These are phyloP conservation scores for Leucaena leucocephala DNA, from an alignment of 306 rosid species.

Conservation along the genomic window DNA sequence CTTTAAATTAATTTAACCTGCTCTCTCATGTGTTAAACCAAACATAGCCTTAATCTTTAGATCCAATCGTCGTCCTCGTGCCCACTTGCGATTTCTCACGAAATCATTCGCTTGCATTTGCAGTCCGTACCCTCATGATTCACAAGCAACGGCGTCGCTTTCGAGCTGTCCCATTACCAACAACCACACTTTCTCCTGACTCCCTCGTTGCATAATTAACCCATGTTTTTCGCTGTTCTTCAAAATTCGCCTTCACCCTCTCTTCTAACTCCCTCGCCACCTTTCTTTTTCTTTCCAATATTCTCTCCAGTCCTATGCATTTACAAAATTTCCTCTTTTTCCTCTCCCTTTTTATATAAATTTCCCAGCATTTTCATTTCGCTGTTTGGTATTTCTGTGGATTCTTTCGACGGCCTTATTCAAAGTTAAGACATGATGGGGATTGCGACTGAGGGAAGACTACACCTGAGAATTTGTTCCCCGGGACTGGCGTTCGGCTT, in stretches of 20 bases:
- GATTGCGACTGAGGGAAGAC: conserved; percentile 38
- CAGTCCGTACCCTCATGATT: not conserved
- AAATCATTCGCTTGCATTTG: not conserved
- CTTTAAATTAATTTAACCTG: too few species aligned
- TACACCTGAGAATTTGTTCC: conserved; percentile 28
- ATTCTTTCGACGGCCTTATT: not conserved
- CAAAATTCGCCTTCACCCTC: not conserved
- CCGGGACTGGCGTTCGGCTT: conserved; percentile 17
- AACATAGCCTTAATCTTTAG: too few species aligned
- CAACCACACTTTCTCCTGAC: not conserved
- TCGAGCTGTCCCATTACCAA: not conserved
- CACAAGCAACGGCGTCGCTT: not conserved
- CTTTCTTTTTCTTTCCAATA: not conserved
- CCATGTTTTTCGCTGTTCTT: not conserved
- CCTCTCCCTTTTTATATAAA: not conserved
- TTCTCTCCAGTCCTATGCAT: not conserved
- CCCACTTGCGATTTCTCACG: not conserved
- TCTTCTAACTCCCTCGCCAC: not conserved
- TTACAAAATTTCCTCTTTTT: not conserved
- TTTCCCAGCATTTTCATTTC: not conserved
- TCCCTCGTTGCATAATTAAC: not conserved
- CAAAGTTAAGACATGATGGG: conserved; percentile 44
- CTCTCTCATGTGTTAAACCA: too few species aligned
- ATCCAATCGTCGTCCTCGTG: not conserved
- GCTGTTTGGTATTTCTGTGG: not conserved